phyloP scores from a whole-genome alignment of 2,329 filamentous ascomycete genomes.

The Exophiala dermatitidis region DNA sequence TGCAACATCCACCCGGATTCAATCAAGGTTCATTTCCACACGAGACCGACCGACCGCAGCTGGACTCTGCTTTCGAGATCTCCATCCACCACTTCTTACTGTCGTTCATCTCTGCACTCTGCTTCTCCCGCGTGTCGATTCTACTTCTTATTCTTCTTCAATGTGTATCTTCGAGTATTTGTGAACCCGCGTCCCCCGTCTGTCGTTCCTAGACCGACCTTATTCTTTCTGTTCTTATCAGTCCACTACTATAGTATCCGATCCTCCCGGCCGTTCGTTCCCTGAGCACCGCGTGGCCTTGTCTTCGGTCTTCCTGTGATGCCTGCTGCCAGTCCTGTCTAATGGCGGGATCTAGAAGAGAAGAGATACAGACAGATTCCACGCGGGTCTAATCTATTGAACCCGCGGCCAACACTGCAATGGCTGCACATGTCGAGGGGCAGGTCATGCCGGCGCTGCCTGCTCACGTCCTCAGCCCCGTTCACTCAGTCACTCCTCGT shows the following conservation, averaged over 20 bases:
- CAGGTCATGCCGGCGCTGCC: slow-evolving; percentile 19
- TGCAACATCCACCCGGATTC: slow-evolving; percentile 3
- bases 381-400: slow-evolving; percentile 8
- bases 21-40: slow-evolving; percentile 9
- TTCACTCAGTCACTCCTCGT: slow-evolving; percentile 12
- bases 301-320: slow-evolving; percentile 1
- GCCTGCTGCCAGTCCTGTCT: not conserved
- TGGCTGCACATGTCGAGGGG: slow-evolving; percentile 16
- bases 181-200: not conserved
- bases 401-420: not conserved
- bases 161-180: not conserved
- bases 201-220: not conserved
- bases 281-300: not conserved
- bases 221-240: too few relatives aligned
- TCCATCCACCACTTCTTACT: not conserved
- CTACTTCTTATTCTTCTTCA: not conserved
- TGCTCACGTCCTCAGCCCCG: slow-evolving; percentile 16
- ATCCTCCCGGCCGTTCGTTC: not conserved
- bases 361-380: slow-evolving; percentile 2
- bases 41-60: not conserved
- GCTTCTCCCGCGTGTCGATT: slow-evolving; percentile 12
- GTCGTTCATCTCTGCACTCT: slow-evolving; percentile 2
- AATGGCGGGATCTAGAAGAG: slow-evolving; percentile 12
- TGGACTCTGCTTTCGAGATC: not conserved
- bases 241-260: not conserved